Evolutionary conservation across 2,329 filamentous ascomycete species (phyloP).

Genomic region (Neonectria punicea): DNA sequence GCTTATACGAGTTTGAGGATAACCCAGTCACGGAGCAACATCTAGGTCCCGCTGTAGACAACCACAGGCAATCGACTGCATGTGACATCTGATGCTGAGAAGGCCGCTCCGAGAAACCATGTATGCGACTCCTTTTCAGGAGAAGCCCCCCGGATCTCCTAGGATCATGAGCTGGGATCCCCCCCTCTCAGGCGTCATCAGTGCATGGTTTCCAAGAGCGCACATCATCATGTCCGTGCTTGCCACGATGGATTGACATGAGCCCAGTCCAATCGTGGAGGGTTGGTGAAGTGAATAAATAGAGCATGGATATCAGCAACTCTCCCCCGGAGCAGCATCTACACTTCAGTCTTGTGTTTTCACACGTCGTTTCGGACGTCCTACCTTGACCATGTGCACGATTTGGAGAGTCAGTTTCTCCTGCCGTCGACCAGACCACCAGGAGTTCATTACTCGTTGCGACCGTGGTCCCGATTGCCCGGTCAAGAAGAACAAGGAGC

Average conservation of each 20-base stretch:
- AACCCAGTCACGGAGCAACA: not conserved
- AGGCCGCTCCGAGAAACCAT: not conserved
- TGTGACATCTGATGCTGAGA: not conserved
- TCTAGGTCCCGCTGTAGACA: not conserved
- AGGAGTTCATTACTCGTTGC: conserved; percentile 15
- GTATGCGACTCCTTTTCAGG: not conserved
- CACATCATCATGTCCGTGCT: not conserved
- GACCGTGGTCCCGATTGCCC: conserved; percentile 20
- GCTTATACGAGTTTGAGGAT: not conserved
- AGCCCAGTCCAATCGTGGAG: not conserved
- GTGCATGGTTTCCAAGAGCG: conserved; percentile 3
- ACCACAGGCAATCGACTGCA: not conserved
- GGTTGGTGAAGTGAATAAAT: conserved; percentile 7
- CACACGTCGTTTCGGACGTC: not conserved
- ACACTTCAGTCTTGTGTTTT: conserved; percentile 6
- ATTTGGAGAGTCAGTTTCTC: conserved; percentile 21
- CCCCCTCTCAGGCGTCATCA: not conserved
- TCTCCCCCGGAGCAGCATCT: not conserved
- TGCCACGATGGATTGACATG: not conserved
- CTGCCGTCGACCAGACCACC: conserved; percentile 13
- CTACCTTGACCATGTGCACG: conserved; percentile 17
- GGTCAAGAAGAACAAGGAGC: conserved; percentile 15
- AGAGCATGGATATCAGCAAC: not conserved
- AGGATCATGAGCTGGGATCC: not conserved
- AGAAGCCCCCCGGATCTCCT: conserved; percentile 3